phyloP scores from a whole-genome alignment of 192 early-diverging fungal genomes.

The Umbelopsis vinacea region DNA sequence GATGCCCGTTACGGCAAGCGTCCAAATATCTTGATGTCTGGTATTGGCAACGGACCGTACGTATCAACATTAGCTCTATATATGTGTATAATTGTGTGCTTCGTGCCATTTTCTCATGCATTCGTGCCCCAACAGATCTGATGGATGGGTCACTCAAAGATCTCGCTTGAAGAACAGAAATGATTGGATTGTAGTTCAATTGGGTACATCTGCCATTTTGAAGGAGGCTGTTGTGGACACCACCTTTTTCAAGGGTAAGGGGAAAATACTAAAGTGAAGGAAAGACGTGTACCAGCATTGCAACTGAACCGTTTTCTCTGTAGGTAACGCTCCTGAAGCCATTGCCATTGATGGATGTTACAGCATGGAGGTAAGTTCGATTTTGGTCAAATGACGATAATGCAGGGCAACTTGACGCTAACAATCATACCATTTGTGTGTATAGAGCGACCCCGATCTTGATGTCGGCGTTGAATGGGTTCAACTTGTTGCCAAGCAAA shows the following conservation, averaged over 20 bases:
- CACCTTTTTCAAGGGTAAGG: constrained; percentile 63
- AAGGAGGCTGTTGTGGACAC: constrained; percentile 81
- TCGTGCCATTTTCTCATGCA: neutral
- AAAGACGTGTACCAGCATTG: neutral
- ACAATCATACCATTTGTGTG: neutral
- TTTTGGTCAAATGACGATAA: constrained; percentile 5
- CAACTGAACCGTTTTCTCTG: constrained; percentile 51
- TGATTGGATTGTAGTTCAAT: constrained; percentile 75
- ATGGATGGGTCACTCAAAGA: constrained; percentile 88
- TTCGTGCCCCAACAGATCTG: constrained; percentile 64
- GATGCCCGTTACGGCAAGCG: constrained; percentile 49
- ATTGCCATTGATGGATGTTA: constrained; percentile 62
- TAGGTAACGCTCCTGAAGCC: constrained; percentile 84
- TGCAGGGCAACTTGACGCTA: too few species aligned
- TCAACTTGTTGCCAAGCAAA: constrained; percentile 50
- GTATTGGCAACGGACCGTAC: constrained; percentile 58
- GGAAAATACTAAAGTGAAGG: neutral
- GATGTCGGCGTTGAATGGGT: constrained; percentile 58
- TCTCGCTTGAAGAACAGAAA: constrained; percentile 73
- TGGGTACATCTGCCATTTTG: constrained; percentile 70
- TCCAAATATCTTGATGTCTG: constrained; percentile 73
- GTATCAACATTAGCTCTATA: neutral
- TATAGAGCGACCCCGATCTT: constrained; percentile 43
- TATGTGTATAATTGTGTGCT: too few species aligned
- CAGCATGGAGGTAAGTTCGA: constrained; percentile 14